Conservation (phyloP, 2,329 filamentous ascomycete genomes). For the Beauveria bassiana region DNA sequence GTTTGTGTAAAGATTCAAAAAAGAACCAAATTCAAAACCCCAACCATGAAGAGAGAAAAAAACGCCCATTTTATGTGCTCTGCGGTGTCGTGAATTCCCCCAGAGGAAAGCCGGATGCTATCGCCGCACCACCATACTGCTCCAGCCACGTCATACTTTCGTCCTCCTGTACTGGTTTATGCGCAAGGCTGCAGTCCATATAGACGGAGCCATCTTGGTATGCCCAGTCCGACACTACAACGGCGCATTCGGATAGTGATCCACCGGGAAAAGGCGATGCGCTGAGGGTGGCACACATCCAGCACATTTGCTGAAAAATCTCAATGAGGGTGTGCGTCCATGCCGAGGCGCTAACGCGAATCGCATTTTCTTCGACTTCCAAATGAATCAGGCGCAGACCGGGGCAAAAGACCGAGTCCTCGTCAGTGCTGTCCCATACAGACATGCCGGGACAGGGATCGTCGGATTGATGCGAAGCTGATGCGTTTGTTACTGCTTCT, state of each 20-base stretch:
- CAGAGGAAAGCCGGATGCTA: slow-evolving; percentile 28
- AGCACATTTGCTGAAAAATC: slow-evolving; percentile 30
- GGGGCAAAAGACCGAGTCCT: slow-evolving; percentile 19
- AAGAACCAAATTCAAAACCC: neutral
- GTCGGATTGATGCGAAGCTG: slow-evolving; percentile 17
- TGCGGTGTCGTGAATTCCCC: slow-evolving; percentile 7
- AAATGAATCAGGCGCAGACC: slow-evolving; percentile 27
- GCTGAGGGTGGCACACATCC: slow-evolving; percentile 28
- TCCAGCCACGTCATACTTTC: slow-evolving; percentile 23
- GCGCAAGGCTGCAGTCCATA: slow-evolving; percentile 26
- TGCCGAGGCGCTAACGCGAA: slow-evolving; percentile 26
- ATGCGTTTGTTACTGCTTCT: slow-evolving; percentile 24
- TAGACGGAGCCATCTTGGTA: slow-evolving; percentile 27
- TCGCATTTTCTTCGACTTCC: slow-evolving; percentile 25
- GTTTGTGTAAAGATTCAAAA: neutral
- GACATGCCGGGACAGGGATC: slow-evolving; percentile 25
- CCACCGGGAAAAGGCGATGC: slow-evolving; percentile 25
- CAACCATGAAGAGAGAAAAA: neutral
- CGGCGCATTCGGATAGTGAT: slow-evolving; percentile 22
- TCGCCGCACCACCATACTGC: slow-evolving; percentile 22
- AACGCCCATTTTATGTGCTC: slow-evolving; percentile 1
- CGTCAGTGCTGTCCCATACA: slow-evolving; percentile 27
- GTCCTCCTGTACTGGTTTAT: slow-evolving; percentile 22
- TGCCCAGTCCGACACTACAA: slow-evolving; percentile 25
- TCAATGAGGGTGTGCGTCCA: slow-evolving; percentile 29